Conservation (phyloP, 2,329 filamentous ascomycete species). For the Cryphonectria parasitica region DNA sequence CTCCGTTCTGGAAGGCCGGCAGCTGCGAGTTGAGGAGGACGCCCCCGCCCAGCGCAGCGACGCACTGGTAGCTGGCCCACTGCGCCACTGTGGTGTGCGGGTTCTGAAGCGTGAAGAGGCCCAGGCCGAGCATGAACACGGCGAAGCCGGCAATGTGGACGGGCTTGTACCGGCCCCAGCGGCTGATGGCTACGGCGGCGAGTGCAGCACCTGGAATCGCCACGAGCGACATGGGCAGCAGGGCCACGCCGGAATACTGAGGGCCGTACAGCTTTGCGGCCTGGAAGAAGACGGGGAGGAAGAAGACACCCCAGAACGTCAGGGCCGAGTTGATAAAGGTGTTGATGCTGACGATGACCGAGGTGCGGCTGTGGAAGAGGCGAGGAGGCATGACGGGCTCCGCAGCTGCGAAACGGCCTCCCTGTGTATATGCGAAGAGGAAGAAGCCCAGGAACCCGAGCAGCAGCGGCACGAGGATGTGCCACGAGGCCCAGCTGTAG, state of each 20-base stretch:
- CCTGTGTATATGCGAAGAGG: conserved; percentile 23
- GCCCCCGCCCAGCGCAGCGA: conserved; percentile 46
- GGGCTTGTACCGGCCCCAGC: conserved; percentile 38
- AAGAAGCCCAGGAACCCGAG: conserved; percentile 37
- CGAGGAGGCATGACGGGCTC: conserved; percentile 32
- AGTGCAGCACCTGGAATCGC: conserved; percentile 37
- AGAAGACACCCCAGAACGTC: conserved; percentile 25
- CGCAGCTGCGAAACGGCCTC: not conserved
- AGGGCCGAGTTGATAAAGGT: conserved; percentile 26
- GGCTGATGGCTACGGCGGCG: conserved; percentile 37
- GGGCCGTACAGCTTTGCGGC: conserved; percentile 36
- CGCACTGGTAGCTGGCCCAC: conserved; percentile 47
- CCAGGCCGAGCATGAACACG: conserved; percentile 45
- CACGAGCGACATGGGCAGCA: conserved; percentile 39
- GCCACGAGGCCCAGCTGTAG: conserved; percentile 45
- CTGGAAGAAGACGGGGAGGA: conserved; percentile 21
- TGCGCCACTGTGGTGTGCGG: conserved; percentile 37
- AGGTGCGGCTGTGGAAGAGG: conserved; percentile 30
- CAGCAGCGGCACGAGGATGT: conserved; percentile 44
- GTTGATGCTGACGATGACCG: conserved; percentile 16
- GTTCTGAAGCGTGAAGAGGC: conserved; percentile 45
- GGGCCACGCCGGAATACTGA: conserved; percentile 38
- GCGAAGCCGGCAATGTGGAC: conserved; percentile 38
- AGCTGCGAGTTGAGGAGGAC: conserved; percentile 47
- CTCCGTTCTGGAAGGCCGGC: conserved; percentile 46